phyloP scores from a whole-genome alignment of 805 yeast species.

The Schwanniomyces sp. region DNA sequence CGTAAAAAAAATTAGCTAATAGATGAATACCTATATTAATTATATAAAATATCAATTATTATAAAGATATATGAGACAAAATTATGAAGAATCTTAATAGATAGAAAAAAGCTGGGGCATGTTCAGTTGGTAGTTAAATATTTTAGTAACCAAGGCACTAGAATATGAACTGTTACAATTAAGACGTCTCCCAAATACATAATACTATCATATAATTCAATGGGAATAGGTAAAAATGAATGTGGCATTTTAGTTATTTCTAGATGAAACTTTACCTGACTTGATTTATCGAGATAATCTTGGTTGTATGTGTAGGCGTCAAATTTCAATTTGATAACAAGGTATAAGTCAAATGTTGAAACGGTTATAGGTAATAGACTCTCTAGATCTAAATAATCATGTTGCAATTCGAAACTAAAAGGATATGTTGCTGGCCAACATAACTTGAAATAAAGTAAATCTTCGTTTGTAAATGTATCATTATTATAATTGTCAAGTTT shows the following conservation, averaged over 20 bases:
- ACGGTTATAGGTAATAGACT: constrained; percentile 5
- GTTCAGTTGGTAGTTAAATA: background rate
- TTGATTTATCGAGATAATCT: constrained; percentile 7
- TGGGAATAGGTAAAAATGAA: constrained; percentile 29
- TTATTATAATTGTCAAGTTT: constrained; percentile 34
- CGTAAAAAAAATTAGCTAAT: too few species aligned
- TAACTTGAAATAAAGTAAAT: constrained; percentile 25
- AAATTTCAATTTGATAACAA: constrained; percentile 19
- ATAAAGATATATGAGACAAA: background rate
- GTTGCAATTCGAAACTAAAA: constrained; percentile 20
- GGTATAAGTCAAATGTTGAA: constrained; percentile 20
- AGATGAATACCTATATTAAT: background rate
- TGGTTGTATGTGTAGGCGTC: constrained; percentile 19
- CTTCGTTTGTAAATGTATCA: constrained; percentile 21
- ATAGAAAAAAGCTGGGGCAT: background rate
- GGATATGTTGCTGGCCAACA: constrained; percentile 41
- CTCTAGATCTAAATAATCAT: constrained; percentile 18
- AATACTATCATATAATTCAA: constrained; percentile 28
- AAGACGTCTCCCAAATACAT: constrained; percentile 26
- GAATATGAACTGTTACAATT: constrained; percentile 10
- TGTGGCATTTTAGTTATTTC: constrained; percentile 26
- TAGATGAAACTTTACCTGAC: constrained; percentile 20
- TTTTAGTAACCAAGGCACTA: constrained; percentile 8
- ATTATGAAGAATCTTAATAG: background rate
- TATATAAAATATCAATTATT: background rate